Base-by-base conservation (phyloP, 495 filamentous ascomycete genomes). In the Echria macrotheca region DNA sequence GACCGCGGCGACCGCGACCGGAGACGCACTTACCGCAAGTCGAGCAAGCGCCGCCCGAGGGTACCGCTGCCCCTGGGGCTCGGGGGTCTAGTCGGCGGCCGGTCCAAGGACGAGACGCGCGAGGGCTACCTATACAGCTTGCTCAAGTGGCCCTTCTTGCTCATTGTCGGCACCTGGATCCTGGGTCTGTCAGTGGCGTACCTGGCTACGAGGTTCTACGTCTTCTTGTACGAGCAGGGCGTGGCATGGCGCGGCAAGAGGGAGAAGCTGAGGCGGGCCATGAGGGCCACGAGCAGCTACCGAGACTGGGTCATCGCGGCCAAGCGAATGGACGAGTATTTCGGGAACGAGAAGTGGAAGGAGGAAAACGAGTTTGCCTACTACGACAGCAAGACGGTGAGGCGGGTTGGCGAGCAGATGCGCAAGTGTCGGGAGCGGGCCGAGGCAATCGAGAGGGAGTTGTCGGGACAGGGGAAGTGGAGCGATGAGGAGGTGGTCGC, bases 61-160 rank as follows among this genome's bases (percentile, higher is more conserved):
- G 0, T 19, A 9, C 17, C 68, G 7, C 47, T 22, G n/a, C 5
- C 24, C 28, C 9, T 47, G n/a, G 47, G 50, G 18, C 49, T 57
- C 14, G 38, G 50, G 14, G 23, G 15, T n/a, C 44, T 60, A 21
- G 47, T 71, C 3, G 68, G 70, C 14, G 53, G 61, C 10, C 74
- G 85, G 43, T 83, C 81, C 44, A 87, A 81, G 52, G 93, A 98
- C 63, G 93, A 98, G 67, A 96, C 91, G 2, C 73, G 93, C 40
- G 93, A 98, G 68, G 93, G 93, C 0, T 88, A 91, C 56, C 75
- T 94, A 11, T 97, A 98, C 64, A 77, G 75, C 1, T 59, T 97
- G 21, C 69, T 95, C 37, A 95, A 96, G 64, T 96, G 90, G 88
- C 94, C 93, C 5, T 77, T 98, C 50, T 70, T 98, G 23, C 56